Evolutionary conservation across 768 basidiomycete species (phyloP), one percentile per base, ranked within the genome.

Genomic region (Trametes coccinea): DNA sequence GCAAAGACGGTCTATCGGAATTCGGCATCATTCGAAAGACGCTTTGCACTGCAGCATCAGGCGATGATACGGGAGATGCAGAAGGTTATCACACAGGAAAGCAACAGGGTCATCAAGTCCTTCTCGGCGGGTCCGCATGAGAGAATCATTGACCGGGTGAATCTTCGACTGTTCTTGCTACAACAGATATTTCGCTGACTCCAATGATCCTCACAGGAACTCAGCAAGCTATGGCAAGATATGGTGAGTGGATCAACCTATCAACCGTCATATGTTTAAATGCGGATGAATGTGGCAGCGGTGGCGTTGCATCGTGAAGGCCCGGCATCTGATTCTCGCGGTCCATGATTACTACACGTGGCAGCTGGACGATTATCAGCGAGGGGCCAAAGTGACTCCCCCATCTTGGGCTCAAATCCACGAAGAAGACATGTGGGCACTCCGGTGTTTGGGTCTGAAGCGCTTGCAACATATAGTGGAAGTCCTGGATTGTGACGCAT

Each of bases 181-280:
- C 34, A 33, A 16, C 27, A 39, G n/a, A 51, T 45, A 30, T 37
- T n/a, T 53, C 40, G 48, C 14, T 48, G 3, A 31, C 37, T 22
- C 22, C 22, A 22, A 22, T 22, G 2, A 9, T 27, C 29, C 7
- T 29, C 22, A 4, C 60, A 83, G 82, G 80, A 82, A 59, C 66
- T 84, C 17, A 75, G 73, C 61, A 70, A 67, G 6, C 70, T 84
- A 0, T 84, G 82, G 83, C 80, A 79, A 67, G 79, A 81, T 29
- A 83, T 82, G 81, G 82, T 82, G 31, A 1, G 74, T 48, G 16
- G n/a, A 44, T 9, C 8, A 39, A 39, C 13, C 39, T 39, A 7
- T 5, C 43, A 6, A 44, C 43, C 10, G 43, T 44, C 11, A 44
- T 17, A 22, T n/a, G 6, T 4, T 29, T 41, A 16, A 29, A 16